phyloP scores from a whole-genome alignment of 176 grass and related monocot genomes.

The Phyllostachys edulis region DNA sequence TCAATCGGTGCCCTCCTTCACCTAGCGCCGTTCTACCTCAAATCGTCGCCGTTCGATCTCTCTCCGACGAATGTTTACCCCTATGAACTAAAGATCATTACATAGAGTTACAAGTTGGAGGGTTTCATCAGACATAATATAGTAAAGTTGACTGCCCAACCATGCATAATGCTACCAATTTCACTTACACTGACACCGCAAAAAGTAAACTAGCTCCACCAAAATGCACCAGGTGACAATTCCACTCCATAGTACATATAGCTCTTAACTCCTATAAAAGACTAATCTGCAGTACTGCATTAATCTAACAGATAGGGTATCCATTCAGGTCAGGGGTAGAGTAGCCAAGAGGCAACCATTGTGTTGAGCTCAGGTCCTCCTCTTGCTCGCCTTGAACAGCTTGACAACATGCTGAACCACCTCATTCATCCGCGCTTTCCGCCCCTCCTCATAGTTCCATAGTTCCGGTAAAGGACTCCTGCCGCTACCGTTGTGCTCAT shows the following conservation, averaged over 20 bases:
- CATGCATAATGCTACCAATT: not conserved
- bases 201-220: not conserved
- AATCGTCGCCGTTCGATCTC: too few relatives aligned
- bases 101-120: not conserved
- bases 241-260: not conserved
- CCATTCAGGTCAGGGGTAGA: not conserved
- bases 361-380: slow-evolving; percentile 22
- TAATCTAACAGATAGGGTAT: not conserved
- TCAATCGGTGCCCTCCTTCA: too few relatives aligned
- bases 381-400: slow-evolving; percentile 38
- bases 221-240: not conserved
- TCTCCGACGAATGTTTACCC: too few relatives aligned
- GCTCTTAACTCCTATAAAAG: not conserved
- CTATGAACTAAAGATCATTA: too few relatives aligned
- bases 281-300: not conserved
- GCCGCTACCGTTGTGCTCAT: slow-evolving; percentile 9
- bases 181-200: not conserved
- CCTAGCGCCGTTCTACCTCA: too few relatives aligned
- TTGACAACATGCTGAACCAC: slow-evolving; percentile 33
- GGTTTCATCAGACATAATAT: too few relatives aligned
- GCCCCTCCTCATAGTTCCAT: slow-evolving; percentile 51
- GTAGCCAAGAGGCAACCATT: not conserved
- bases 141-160: not conserved
- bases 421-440: slow-evolving; percentile 47
- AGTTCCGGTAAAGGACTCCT: slow-evolving; percentile 43